Percentiles rank a stretch among this genome's conserved stretches.
These are phyloP conservation scores for Cladosporium sp. DNA, from an alignment of 2,329 filamentous ascomycete species.

Conservation along the genomic window DNA sequence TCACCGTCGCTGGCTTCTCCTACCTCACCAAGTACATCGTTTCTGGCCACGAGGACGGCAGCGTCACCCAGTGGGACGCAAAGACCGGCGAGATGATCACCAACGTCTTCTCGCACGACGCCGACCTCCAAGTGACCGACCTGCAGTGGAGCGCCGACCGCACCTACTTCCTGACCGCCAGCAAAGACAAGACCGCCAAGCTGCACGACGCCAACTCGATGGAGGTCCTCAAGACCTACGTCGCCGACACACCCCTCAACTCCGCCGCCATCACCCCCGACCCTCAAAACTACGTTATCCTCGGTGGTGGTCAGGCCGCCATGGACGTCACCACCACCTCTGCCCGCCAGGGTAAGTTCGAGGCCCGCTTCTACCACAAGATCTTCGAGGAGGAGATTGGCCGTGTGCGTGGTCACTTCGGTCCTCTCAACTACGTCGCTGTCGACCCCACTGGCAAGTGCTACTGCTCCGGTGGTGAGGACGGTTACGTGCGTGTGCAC, in stretches of 20 bases:
- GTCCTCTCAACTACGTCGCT: constrained; percentile 92
- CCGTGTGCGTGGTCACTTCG: constrained; percentile 94
- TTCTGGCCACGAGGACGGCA: constrained; percentile 94
- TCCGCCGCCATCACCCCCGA: constrained; percentile 89
- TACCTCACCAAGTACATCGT: constrained; percentile 95
- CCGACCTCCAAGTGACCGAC: constrained; percentile 80
- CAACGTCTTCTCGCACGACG: constrained; percentile 82
- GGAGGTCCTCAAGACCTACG: constrained; percentile 88
- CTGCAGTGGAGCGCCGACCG: constrained; percentile 92
- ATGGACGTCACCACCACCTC: constrained; percentile 98
- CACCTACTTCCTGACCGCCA: constrained; percentile 97
- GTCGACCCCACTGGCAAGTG: constrained; percentile 87
- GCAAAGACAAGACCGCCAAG: constrained; percentile 97
- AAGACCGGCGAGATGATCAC: constrained; percentile 84
- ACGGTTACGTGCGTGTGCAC: constrained; percentile 97
- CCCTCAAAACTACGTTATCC: constrained; percentile 98
- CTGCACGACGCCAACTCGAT: constrained; percentile 84
- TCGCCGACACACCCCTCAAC: constrained; percentile 92
- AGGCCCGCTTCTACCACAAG: constrained; percentile 99
- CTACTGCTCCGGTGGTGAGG: constrained; percentile 94
- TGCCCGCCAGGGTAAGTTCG: constrained; percentile 96
- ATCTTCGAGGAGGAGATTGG: constrained; percentile 99
- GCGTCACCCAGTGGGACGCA: constrained; percentile 83
- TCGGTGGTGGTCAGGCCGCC: constrained; percentile 95
- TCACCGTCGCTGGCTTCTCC: constrained; percentile 95